A percentile compares a stretch with the other conserved stretches of the same genome.
Conservation (phyloP, 2,329 filamentous ascomycete genomes). For the Diplodia seriata region DNA sequence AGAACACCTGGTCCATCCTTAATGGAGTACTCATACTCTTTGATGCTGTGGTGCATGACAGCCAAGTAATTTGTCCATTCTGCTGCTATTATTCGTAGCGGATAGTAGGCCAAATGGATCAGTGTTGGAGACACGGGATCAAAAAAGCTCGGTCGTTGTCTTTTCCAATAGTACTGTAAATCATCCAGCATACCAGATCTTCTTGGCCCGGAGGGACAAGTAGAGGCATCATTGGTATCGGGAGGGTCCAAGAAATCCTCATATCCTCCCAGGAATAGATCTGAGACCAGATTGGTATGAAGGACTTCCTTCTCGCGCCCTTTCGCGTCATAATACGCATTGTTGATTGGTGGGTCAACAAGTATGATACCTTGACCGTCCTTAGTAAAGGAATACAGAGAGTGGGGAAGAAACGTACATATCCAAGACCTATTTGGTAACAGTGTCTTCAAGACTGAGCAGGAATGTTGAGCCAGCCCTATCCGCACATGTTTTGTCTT, state of each 20-base stretch:
- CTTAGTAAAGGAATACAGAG: not conserved
- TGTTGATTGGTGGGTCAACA: constrained; percentile 35
- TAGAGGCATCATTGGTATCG: not conserved
- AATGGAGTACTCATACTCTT: constrained; percentile 38
- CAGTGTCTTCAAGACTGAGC: not conserved
- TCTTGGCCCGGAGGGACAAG: constrained; percentile 2
- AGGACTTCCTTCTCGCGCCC: not conserved
- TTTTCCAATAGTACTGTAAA: constrained; percentile 35
- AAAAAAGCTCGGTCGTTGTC: constrained; percentile 31
- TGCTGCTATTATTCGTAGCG: constrained; percentile 35
- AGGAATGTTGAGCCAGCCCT: not conserved
- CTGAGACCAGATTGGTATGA: not conserved
- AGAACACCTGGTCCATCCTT: constrained; percentile 15
- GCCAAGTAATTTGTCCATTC: constrained; percentile 40
- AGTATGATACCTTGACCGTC: constrained; percentile 33
- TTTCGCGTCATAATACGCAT: not conserved
- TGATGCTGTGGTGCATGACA: constrained; percentile 38
- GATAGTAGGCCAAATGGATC: constrained; percentile 36
- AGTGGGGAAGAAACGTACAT: not conserved
- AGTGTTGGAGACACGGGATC: constrained; percentile 32
- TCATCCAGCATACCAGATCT: constrained; percentile 35
- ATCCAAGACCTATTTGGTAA: not conserved
- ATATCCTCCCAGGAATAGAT: constrained; percentile 23
- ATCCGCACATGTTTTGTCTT: not conserved
- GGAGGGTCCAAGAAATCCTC: constrained; percentile 35